These are phyloP conservation scores for Boletus tylopilopsis DNA, from an alignment of 768 basidiomycete species.

Conservation along the genomic window DNA sequence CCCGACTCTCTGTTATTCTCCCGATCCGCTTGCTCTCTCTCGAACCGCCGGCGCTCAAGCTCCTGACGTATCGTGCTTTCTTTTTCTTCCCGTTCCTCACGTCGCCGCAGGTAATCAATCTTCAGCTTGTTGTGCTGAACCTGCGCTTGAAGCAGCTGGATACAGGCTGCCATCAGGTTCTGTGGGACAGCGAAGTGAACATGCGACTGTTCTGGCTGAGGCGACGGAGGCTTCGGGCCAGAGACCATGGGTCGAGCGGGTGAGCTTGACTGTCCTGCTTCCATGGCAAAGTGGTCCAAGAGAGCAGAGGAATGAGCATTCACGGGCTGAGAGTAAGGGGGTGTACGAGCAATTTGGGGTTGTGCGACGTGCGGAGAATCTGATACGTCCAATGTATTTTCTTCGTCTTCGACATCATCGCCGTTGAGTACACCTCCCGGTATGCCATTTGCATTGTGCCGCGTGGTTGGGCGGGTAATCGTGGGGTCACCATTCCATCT, in stretches of 20 bases:
- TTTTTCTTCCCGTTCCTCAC: conserved; percentile 67
- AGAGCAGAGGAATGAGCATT: conserved; percentile 10
- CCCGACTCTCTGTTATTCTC: conserved; percentile 50
- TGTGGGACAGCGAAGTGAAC: conserved; percentile 54
- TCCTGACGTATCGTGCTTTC: conserved; percentile 51
- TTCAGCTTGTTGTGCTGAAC: conserved; percentile 67
- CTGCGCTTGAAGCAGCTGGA: conserved; percentile 63
- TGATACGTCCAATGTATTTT: conserved; percentile 42
- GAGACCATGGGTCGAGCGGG: conserved; percentile 11
- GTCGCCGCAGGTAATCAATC: conserved; percentile 61
- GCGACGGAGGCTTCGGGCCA: conserved; percentile 9
- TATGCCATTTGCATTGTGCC: conserved; percentile 32
- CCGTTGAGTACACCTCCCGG: conserved; percentile 34
- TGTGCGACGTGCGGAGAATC: conserved; percentile 29
- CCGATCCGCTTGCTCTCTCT: conserved; percentile 55
- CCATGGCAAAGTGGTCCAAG: conserved; percentile 17
- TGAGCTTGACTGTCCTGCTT: conserved; percentile 18
- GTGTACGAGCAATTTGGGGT: conserved; percentile 22
- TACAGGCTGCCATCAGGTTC: conserved; percentile 50
- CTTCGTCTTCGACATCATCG: conserved; percentile 52
- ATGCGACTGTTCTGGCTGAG: conserved; percentile 38
- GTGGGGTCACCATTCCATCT: conserved; percentile 70
- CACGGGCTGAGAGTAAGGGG: conserved; percentile 19
- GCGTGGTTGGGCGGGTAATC: conserved; percentile 45
- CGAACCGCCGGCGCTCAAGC: conserved; percentile 48